A percentile compares a stretch with the other conserved stretches of the same genome.
Conservation (phyloP, 176 grass and related monocot genomes). For the Phoenix roebelenii region DNA sequence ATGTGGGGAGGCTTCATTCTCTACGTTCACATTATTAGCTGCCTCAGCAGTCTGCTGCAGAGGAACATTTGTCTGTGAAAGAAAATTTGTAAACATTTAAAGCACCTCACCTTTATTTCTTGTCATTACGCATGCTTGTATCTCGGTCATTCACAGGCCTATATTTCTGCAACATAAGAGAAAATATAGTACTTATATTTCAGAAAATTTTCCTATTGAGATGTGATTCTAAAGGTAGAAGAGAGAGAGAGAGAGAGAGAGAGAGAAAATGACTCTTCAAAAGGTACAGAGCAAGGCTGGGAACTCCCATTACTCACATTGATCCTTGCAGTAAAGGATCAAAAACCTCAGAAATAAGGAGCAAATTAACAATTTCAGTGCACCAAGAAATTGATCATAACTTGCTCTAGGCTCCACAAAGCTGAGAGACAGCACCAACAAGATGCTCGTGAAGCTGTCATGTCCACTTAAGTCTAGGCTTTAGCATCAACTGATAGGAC, state of each 20-base stretch:
- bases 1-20: not conserved
- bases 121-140: not conserved
- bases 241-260: not conserved
- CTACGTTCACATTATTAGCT: not conserved
- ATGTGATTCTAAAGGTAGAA: not conserved
- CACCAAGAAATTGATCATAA: not conserved
- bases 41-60: not conserved
- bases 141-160: conserved; percentile 40
- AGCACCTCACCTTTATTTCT: conserved; percentile 13
- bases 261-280: conserved; percentile 76
- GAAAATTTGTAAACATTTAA: not conserved
- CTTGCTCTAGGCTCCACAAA: conserved; percentile 72
- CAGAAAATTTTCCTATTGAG: too few species aligned
- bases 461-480: conserved; percentile 62
- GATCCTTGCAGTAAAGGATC: conserved; percentile 28
- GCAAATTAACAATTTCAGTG: too few species aligned
- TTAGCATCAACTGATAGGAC: conserved; percentile 21
- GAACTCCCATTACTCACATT: conserved; percentile 57
- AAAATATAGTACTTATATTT: not conserved
- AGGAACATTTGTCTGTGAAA: too few species aligned
- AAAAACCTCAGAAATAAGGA: not conserved
- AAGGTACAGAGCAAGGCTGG: conserved; percentile 68
- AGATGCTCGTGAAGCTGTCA: conserved; percentile 58
- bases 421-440: conserved; percentile 47
- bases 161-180: conserved; percentile 46